Evolutionary conservation across 345 rosid genomes (phyloP).

Genomic region (Lenwebbia sp.): DNA sequence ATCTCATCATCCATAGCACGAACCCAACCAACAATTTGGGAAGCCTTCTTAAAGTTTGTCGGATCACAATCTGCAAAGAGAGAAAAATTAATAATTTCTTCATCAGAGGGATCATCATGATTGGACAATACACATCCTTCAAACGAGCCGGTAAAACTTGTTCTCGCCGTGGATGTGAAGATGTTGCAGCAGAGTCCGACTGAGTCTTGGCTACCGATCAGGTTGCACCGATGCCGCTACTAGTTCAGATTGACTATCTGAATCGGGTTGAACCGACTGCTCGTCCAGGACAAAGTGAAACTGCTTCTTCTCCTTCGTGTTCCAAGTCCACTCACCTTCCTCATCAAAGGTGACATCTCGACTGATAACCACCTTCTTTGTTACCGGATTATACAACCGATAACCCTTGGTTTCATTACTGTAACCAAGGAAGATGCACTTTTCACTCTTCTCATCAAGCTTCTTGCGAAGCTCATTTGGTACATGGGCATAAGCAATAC

Average conservation of each 20-base stretch:
- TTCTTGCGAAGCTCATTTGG: not conserved
- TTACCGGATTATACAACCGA: not conserved
- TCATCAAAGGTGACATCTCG: not conserved
- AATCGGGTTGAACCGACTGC: too few species aligned
- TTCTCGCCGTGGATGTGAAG: not conserved
- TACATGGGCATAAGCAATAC: not conserved
- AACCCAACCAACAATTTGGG: not conserved
- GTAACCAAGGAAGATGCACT: not conserved
- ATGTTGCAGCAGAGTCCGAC: not conserved
- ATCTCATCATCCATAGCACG: not conserved
- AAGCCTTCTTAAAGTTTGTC: not conserved
- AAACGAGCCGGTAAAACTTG: not conserved
- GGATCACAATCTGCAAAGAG: not conserved
- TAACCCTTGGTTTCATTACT: not conserved
- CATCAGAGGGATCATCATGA: not conserved
- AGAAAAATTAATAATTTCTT: not conserved
- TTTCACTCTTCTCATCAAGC: not conserved
- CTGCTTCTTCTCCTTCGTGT: too few species aligned
- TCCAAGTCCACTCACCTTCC: not conserved
- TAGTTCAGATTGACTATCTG: too few species aligned
- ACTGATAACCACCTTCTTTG: not conserved
- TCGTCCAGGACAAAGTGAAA: too few species aligned
- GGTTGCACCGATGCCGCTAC: too few species aligned
- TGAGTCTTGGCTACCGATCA: too few species aligned
- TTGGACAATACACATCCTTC: not conserved